Evolutionary conservation across 2,329 filamentous ascomycete species (phyloP).

Genomic region (Colletotrichum tropicale): DNA sequence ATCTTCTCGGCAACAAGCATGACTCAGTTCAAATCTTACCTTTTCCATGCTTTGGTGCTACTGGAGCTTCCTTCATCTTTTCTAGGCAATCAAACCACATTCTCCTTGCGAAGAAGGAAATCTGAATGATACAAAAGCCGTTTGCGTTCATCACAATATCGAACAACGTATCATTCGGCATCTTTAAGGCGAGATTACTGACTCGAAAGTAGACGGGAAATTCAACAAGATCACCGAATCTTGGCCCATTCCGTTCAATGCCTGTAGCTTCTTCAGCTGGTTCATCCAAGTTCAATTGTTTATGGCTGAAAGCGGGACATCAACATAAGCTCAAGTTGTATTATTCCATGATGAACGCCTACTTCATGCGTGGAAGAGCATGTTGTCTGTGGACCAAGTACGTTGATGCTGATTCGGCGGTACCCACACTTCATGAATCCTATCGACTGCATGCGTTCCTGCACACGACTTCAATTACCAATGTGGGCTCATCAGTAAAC

Average conservation of each 20-base stretch:
- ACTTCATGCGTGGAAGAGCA: neutral
- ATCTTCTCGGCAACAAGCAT: rapidly evolving
- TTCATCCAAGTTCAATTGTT: neutral
- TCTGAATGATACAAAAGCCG: neutral
- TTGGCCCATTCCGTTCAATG: neutral
- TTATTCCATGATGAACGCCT: neutral
- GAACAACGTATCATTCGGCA: rapidly evolving
- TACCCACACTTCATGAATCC: neutral
- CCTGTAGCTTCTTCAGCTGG: neutral
- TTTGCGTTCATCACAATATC: neutral
- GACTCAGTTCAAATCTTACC: neutral
- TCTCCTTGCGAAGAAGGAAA: neutral
- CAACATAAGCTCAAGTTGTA: neutral
- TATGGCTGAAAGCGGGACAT: neutral
- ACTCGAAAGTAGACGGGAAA: neutral
- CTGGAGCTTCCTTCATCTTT: neutral
- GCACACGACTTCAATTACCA: neutral
- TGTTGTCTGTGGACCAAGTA: neutral
- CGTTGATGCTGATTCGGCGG: neutral
- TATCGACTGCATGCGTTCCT: neutral
- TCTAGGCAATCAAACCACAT: neutral
- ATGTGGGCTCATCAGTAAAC: neutral
- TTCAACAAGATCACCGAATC: neutral
- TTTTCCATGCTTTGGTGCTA: neutral
- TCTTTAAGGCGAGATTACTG: neutral